Evolutionary conservation across 495 filamentous ascomycete species (phyloP).

Genomic region (Penicillium egyptiacum): DNA sequence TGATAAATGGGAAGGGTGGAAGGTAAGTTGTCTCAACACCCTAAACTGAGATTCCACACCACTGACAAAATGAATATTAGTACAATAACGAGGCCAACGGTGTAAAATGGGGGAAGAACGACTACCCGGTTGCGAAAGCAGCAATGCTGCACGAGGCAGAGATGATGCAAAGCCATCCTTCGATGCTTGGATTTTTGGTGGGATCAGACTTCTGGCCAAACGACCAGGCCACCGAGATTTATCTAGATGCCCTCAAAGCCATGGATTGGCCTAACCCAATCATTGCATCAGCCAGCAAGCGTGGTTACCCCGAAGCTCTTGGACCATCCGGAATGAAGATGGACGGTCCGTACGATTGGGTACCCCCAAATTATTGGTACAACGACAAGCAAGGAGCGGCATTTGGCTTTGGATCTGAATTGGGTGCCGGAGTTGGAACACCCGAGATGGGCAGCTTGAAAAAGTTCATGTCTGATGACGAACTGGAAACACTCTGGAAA

Average conservation of each 20-base stretch:
- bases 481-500: constrained; percentile 57
- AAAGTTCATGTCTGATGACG: constrained; percentile 51
- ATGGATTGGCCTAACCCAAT: constrained; percentile 59
- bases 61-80: constrained; percentile 12
- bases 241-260: constrained; percentile 46
- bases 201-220: constrained; percentile 66
- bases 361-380: constrained; percentile 65
- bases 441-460: constrained; percentile 55
- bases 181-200: constrained; percentile 56
- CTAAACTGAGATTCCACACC: background rate
- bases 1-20: constrained; percentile 68
- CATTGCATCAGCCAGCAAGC: constrained; percentile 56
- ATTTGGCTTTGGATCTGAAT: constrained; percentile 63
- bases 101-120: constrained; percentile 48
- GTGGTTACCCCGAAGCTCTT: constrained; percentile 51
- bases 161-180: constrained; percentile 59
- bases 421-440: constrained; percentile 61
- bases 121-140: constrained; percentile 54
- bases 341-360: constrained; percentile 69
- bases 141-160: constrained; percentile 60
- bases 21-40: constrained; percentile 19
- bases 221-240: constrained; percentile 52
- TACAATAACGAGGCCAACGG: constrained; percentile 57
- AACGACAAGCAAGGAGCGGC: constrained; percentile 53
- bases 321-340: constrained; percentile 64